Evolutionary conservation across 164 flowering plant genomes (phyloP), one percentile per base, ranked within the genome.

Genomic region (Amborella trichopoda): DNA sequence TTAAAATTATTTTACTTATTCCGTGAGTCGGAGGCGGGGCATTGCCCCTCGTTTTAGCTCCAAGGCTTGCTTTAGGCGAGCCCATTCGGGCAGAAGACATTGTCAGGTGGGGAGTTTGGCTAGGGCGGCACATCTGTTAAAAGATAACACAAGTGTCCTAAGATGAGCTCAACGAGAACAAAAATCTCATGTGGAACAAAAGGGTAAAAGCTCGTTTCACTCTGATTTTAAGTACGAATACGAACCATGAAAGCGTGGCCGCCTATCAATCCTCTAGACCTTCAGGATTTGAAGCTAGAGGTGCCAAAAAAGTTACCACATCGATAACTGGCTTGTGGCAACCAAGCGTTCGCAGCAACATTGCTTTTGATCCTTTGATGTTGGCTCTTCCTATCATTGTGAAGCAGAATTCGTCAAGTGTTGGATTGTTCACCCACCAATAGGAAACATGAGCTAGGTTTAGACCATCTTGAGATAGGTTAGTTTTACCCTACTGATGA

Each of bases 51-150:
- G 19, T 62, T 45, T 60, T 48, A 44, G 58, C 48, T 49, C 53
- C 48, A n/a, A 56, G 55, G 48, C 59, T 24, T 48, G 30, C 28
- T 30, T 6, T 14, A 46, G 56, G 34, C 45, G 49, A 54, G 49
- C 56, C 17, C 21, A 50, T 56, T 39, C n/a, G n/a, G n/a, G n/a
- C n/a, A 41, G 50, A 67, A 53, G 67, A 70, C 69, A 64, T 56
- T 52, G 62, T 65, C 56, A 51, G 52, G 69, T 58, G 62, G 70
- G 69, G 64, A 59, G 68, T 54, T 68, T 63, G 59, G 54, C 58
- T 64, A 65, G 63, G 40, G 4, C 6, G 4, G 14, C 13, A 37
- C 40, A 37, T 37, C 4, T 37, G 40, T 37, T 12, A 37, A 37
- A 37, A 3, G 13, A 4, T 37, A 37, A 37, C 40, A 20, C 40